Evolutionary conservation across 2,329 filamentous ascomycete genomes (phyloP), one percentile per base, ranked within the genome.

Genomic region (Cladophialophora chaetospira): DNA sequence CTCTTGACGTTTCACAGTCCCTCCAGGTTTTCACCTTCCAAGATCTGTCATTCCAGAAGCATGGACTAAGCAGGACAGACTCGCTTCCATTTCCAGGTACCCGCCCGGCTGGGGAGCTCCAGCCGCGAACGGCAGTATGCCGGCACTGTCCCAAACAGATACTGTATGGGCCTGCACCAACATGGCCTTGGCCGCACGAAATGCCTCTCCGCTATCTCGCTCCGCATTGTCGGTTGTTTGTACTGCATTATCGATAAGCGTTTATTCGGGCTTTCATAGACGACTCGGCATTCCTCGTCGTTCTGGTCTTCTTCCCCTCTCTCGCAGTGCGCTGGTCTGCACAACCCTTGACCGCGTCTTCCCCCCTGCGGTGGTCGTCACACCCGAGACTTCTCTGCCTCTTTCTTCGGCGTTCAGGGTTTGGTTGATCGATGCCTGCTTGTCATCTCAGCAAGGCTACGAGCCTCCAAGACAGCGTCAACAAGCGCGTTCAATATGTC

Each of bases 381-480:
- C 13, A 44, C 26, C 23, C 29, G 49, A 53, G 49, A 40, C 49
- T 53, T 53, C 49, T 25, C 19, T 44, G 23, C n/a, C n/a, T 21
- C 26, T 25, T 47, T 28, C 15, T 23, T 44, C 26, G 3, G 35
- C 23, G 23, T 28, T 42, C 36, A 6, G n/a, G 10, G 6, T 21
- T 21, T 13, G 13, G 17, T 23, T 21, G 33, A n/a, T 51, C 36
- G 15, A 31, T 51, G 36, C 49, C 36, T 26, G 17, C 45, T 33
- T 9, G 29, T 3, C 28, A 17, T 19, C 17, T 45, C n/a, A n/a
- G n/a, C n/a, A n/a, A n/a, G n/a, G n/a, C n/a, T n/a, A n/a, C n/a
- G n/a, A n/a, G n/a, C n/a, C n/a, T n/a, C n/a, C n/a, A n/a, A n/a
- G n/a, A n/a, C 19, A 35, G 29, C 28, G 36, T 3, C 17, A 15